A percentile compares a stretch with the other conserved stretches of the same genome.
phyloP scores from a whole-genome alignment of 176 grass and related monocot genomes.

The Phoenix roebelenii region DNA sequence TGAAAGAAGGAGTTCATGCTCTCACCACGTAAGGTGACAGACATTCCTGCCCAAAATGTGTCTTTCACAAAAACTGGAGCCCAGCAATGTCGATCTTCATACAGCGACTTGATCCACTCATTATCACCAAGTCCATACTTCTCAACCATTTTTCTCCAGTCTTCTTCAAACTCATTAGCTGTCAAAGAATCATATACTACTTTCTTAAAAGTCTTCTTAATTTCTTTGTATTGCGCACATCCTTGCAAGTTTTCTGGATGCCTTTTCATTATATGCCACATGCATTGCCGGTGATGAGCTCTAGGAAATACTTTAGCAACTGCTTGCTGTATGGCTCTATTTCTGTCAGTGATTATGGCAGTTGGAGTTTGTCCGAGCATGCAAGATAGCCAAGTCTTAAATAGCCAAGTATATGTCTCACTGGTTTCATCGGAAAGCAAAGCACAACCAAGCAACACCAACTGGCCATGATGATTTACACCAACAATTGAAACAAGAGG shows the following conservation, averaged over 20 bases:
- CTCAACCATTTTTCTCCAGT: slow-evolving; percentile 17
- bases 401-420: slow-evolving; percentile 13
- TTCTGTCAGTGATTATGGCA: slow-evolving; percentile 17
- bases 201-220: slow-evolving; percentile 19
- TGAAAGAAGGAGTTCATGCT: slow-evolving; percentile 9
- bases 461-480: slow-evolving; percentile 14
- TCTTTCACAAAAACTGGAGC: slow-evolving; percentile 16
- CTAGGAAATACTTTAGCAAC: slow-evolving; percentile 11
- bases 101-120: slow-evolving; percentile 15
- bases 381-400: slow-evolving; percentile 16
- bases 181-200: slow-evolving; percentile 16
- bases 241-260: slow-evolving; percentile 12
- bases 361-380: slow-evolving; percentile 17
- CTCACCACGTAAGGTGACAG: slow-evolving; percentile 9
- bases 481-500: slow-evolving; percentile 5
- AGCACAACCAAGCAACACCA: slow-evolving; percentile 22
- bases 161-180: slow-evolving; percentile 19
- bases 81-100: slow-evolving; percentile 16
- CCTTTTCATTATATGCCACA: slow-evolving; percentile 13
- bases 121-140: slow-evolving; percentile 13
- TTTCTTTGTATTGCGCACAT: slow-evolving; percentile 11
- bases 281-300: slow-evolving; percentile 12
- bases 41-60: slow-evolving; percentile 24
- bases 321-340: slow-evolving; percentile 9
- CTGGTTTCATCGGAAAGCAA: slow-evolving; percentile 4